Evolutionary conservation across 2,329 filamentous ascomycete species (phyloP), one percentile per base, ranked within the genome.

Genomic region (Ophiosphaerella herpotricha): DNA sequence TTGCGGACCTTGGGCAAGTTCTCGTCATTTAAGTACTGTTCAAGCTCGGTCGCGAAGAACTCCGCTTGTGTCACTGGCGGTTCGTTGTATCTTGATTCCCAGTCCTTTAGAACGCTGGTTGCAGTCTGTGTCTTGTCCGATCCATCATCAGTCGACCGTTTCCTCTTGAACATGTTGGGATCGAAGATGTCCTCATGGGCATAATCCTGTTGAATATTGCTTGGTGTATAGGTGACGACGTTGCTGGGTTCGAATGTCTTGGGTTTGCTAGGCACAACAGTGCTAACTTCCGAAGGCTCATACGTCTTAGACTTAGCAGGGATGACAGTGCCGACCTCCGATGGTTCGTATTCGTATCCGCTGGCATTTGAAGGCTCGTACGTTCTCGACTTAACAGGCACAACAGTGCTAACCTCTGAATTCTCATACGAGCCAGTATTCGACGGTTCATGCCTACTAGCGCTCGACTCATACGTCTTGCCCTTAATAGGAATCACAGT

Each of bases 181-280:
- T 79, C 72, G 57, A 74, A 77, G 32, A 79, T 71, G 13, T 78
- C 76, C 12, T 79, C 77, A 39, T 79, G 76, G 46, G 64, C 64
- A 21, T 72, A 70, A 48, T 71, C 68, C 29, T 70, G 65, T 13
- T 54, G 58, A 12, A 71, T 52, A 31, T 63, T 64, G 50, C 67
- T 72, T 6, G 70, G 70, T 35, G 71, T 72, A 23, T 75, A 61
- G 5, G 69, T 68, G 26, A 70, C 66, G 16, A 75, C 71, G 21
- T 40, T 58, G 26, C 64, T 64, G 18, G 71, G 66, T 39, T 69
- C 67, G 13, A 60, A 51, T n/a, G 55, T 56, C 48, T 58, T 63
- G 33, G 58, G 52, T 14, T 31, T 53, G 48, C 50, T 60, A 18
- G 67, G 66, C 43, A 62, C 64, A 26, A 61, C 62, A 38, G 47